Base-by-base conservation (phyloP, 345 rosid genomes). In the Arabis hirsuta region DNA sequence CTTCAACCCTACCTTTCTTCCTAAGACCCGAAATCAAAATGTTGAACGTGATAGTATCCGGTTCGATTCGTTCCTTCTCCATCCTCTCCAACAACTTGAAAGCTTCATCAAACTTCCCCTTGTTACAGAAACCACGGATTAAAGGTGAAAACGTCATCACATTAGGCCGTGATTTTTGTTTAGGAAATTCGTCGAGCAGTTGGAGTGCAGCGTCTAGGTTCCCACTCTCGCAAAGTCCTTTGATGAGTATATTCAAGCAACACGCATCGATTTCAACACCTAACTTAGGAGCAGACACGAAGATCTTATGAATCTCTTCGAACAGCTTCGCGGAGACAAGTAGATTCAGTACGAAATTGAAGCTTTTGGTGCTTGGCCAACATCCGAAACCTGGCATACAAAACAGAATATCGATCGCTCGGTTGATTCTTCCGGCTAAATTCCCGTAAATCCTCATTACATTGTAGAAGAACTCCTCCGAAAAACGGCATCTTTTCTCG, bases 181-280 rank as follows among this genome's bases (percentile, higher is more conserved):
- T 80, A 76, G 97, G 92, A 89, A 94, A 94, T 89, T 94, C 98
- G 60, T 91, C 97, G 81, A 94, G 85, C 92, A 91, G 79, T 5
- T 91, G 50, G 81, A 80, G 78, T 53, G 96, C 97, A 64, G 82
- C 80, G n/a, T 75, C 75, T 16, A 89, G 27, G 22, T 84, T 84
- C 80, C 95, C 92, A 68, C 80, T 85, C 78, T 86, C 86, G 42
- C 95, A 86, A 42, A 94, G 43, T 6, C 92, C 97, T 31, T 91
- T 94, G 9, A 94, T 76, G 27, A 94, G 78, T 73, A 94, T 89
- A 72, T 91, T 94, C 78, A 94, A 80, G 55, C 90, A 86, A 62
- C 96, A 91, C 32, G 88, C 88, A 69, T 94, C 98, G 38, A 91
- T 87, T 67, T 86, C 96, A 2, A 91, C 76, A 31, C 98, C 95